Evolutionary conservation across 768 basidiomycete genomes (phyloP).

Genomic region (Pisolithus orientalis): DNA sequence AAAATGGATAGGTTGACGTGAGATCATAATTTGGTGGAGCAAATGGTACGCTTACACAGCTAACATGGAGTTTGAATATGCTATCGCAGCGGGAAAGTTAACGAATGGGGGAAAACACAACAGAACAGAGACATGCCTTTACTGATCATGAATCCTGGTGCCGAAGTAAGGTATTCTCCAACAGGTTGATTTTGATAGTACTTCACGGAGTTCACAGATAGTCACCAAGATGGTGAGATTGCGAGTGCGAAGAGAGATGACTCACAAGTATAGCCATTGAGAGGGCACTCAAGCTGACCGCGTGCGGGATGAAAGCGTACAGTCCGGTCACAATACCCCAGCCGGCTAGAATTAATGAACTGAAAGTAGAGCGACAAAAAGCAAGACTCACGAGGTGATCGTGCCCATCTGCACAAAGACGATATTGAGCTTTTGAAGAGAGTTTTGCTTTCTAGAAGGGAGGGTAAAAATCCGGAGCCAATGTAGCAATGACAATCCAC

Average conservation of each 20-base stretch:
- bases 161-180: slow-evolving; percentile 4
- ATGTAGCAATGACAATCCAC: no score
- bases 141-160: slow-evolving; percentile 9
- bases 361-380: neutral
- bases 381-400: slow-evolving; percentile 11
- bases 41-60: slow-evolving; percentile 12
- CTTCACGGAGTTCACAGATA: slow-evolving; percentile 5
- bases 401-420: slow-evolving; percentile 17
- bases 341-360: neutral
- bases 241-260: neutral
- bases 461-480: neutral
- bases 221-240: neutral
- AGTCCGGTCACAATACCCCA: neutral
- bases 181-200: slow-evolving; percentile 6
- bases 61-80: slow-evolving; percentile 20
- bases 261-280: slow-evolving; percentile 10
- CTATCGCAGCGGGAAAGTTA: neutral
- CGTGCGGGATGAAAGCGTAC: no score
- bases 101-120: neutral
- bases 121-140: slow-evolving; percentile 5
- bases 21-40: neutral
- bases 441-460: slow-evolving; percentile 2
- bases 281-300: slow-evolving; percentile 6
- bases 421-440: slow-evolving; percentile 8
- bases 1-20: neutral